Evolutionary conservation across 768 basidiomycete species (phyloP).

Genomic region (Ramaria sp.): DNA sequence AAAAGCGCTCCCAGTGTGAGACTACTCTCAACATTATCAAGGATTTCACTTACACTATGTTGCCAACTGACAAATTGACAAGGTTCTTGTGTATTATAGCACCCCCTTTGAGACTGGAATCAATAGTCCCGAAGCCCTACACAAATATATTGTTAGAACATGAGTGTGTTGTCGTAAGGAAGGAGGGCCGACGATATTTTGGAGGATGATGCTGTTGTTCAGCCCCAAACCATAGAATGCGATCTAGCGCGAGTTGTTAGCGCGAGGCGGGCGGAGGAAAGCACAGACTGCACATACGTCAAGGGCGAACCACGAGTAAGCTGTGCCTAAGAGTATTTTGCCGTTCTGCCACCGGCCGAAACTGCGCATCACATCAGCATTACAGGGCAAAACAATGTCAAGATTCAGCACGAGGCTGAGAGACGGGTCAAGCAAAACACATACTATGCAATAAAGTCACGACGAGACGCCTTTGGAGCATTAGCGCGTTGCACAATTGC

Average conservation of each 20-base stretch:
- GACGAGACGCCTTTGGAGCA: slow-evolving; percentile 55
- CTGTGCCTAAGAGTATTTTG: slow-evolving; percentile 67
- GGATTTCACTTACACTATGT: slow-evolving; percentile 20
- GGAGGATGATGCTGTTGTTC: slow-evolving; percentile 68
- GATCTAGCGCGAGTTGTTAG: slow-evolving; percentile 31
- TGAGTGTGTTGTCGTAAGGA: too few species aligned
- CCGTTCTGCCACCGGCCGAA: slow-evolving; percentile 68
- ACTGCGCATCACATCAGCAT: slow-evolving; percentile 7
- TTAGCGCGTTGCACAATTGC: slow-evolving; percentile 48
- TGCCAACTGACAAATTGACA: slow-evolving; percentile 59
- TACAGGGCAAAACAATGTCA: too few species aligned
- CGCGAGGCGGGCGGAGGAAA: background rate
- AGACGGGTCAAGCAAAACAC: background rate
- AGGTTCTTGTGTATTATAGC: slow-evolving; percentile 44
- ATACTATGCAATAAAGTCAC: slow-evolving; percentile 50
- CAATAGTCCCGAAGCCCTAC: too few species aligned
- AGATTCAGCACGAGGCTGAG: background rate
- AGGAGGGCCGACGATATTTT: slow-evolving; percentile 35
- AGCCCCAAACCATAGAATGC: slow-evolving; percentile 86
- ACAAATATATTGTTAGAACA: too few species aligned
- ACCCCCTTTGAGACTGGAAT: slow-evolving; percentile 16
- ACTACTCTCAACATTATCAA: too few species aligned
- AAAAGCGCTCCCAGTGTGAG: too few species aligned
- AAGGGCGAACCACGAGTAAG: slow-evolving; percentile 85
- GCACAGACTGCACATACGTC: slow-evolving; percentile 38